Evolutionary conservation across 257 asterid species (phyloP).

Genomic region (Parsonsia alboflavescens): DNA sequence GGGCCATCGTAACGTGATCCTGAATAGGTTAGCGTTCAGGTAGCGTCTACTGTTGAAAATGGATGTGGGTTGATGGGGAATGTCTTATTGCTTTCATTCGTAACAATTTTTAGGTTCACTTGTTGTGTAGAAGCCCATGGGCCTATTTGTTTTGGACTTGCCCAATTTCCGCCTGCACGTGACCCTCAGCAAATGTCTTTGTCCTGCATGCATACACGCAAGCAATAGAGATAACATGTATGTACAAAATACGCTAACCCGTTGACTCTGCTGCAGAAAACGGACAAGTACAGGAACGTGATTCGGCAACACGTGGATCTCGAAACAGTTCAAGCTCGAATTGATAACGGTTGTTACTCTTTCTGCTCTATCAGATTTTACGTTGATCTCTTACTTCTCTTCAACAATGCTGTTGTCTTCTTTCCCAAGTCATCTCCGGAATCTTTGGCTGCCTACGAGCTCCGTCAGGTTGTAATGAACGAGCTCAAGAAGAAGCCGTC

Average conservation of each 20-base stretch:
- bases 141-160: neutral
- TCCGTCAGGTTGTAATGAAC: conserved; percentile 28
- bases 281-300: conserved; percentile 26
- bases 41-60: neutral
- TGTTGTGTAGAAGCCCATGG: neutral
- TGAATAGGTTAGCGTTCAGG: conserved; percentile 8
- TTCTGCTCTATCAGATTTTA: conserved; percentile 26
- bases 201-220: neutral
- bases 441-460: conserved; percentile 29
- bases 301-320: conserved; percentile 41
- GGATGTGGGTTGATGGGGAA: no score
- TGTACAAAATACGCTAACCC: neutral
- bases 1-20: conserved; percentile 3
- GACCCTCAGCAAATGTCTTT: no score
- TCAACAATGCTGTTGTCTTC: conserved; percentile 41
- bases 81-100: no score
- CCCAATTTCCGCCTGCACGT: no score
- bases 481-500: conserved; percentile 19
- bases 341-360: conserved; percentile 35
- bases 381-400: conserved; percentile 35
- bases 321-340: conserved; percentile 30
- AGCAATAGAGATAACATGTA: neutral
- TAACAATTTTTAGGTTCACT: no score
- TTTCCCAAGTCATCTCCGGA: conserved; percentile 35
- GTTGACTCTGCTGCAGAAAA: conserved; percentile 22